Conservation (phyloP, 495 filamentous ascomycete species). For the Massariosphaeria phaeospora region DNA sequence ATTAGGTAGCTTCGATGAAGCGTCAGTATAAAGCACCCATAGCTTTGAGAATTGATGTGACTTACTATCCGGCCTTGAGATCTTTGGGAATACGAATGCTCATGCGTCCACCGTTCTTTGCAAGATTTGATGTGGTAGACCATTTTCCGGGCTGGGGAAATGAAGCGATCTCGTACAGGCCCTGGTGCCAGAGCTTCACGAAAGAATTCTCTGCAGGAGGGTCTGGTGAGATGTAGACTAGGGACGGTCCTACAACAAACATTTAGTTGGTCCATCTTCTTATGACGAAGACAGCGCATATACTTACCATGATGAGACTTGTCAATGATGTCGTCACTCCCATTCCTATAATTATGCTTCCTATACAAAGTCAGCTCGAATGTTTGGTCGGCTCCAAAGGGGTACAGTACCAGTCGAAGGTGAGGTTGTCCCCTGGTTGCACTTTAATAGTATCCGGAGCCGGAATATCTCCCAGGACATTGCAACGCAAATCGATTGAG, state of each 20-base stretch:
- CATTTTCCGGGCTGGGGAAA: conserved; percentile 22
- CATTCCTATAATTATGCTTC: conserved; percentile 21
- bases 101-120: conserved; percentile 19
- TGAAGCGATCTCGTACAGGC: conserved; percentile 2
- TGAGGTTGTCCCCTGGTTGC: conserved; percentile 21
- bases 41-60: neutral
- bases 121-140: conserved; percentile 22
- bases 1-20: conserved; percentile 26
- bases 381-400: too few relatives aligned
- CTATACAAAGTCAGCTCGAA: conserved; percentile 5
- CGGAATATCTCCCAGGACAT: conserved; percentile 26
- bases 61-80: conserved; percentile 28
- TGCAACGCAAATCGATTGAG: conserved; percentile 28
- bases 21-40: neutral
- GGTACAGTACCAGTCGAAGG: conserved; percentile 26
- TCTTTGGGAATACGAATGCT: conserved; percentile 13
- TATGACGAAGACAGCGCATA: neutral
- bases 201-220: conserved; percentile 33
- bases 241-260: too few relatives aligned
- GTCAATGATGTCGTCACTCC: conserved; percentile 24
- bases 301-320: conserved; percentile 11
- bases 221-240: conserved; percentile 26
- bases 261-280: too few relatives aligned
- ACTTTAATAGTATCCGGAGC: conserved; percentile 26
- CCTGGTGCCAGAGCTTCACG: conserved; percentile 29